Evolutionary conservation across 2,329 filamentous ascomycete genomes (phyloP), one percentile per base, ranked within the genome.

Genomic region (Xenosphaeropsis pyriputrescens): DNA sequence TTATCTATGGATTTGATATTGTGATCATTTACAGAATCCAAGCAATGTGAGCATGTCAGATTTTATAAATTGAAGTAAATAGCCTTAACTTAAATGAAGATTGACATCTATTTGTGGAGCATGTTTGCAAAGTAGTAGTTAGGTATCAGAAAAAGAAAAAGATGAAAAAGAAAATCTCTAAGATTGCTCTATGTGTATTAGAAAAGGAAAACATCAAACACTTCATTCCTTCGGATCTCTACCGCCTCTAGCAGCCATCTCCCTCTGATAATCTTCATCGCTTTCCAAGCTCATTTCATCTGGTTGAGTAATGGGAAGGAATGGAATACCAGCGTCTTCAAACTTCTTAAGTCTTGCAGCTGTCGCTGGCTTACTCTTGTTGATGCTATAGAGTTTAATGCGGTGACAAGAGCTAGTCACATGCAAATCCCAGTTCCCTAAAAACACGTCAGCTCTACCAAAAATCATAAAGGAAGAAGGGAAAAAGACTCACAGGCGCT

Each of bases 341-440:
- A 79, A 59, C 43, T 66, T 52, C 32, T 64, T 62, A 13, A 79
- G 54, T 0, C 72, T 58, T 22, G 54, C 55, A 14, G 59, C 62
- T 0, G 73, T 79, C 2, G 45, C 44, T 1, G 64, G 60, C 29
- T 57, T 63, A 2, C 55, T 59, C 45, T 57, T 63, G 54, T 79
- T 79, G 37, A 79, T 65, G 45, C 73, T 79, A 52, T 78, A 80
- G 6, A 79, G 54, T 36, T 63, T 68, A 45, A 79, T 62, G 1
- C 72, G 61, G 43, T 79, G 76, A 40, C 69, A 75, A 1, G 65
- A 72, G 6, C 64, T 70, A 0, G 75, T 80, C 3, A 80, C 73
- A 47, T 79, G 75, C 15, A 80, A 54, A 13, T 70, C 75, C 72
- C 73, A 79, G 47, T 80, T 80, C 67, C 64, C 49, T 11, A 14